A percentile compares a stretch with the other conserved stretches of the same genome.
Conservation (phyloP, 495 filamentous ascomycete genomes). For the Pyrenula aspistea region DNA sequence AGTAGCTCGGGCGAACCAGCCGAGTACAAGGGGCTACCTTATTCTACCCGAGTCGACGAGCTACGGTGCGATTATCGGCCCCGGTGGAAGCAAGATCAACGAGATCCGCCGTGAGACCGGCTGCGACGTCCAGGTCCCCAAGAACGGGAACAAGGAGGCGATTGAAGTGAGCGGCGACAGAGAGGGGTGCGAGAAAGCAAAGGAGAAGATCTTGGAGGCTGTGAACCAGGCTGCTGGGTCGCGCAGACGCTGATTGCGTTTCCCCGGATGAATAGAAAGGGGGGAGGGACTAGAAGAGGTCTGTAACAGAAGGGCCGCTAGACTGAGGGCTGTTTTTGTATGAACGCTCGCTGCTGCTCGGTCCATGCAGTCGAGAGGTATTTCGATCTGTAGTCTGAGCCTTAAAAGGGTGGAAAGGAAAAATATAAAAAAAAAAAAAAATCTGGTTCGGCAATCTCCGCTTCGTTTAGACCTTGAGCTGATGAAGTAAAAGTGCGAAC, state of each 20-base stretch:
- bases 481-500: too few species aligned
- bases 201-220: slow-evolving; percentile 73
- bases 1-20: slow-evolving; percentile 57
- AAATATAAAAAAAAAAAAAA: too few species aligned
- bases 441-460: too few species aligned
- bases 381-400: too few species aligned
- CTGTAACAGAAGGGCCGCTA: too few species aligned
- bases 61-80: slow-evolving; percentile 83
- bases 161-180: slow-evolving; percentile 75
- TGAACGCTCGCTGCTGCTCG: too few species aligned
- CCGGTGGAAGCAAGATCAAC: slow-evolving; percentile 82
- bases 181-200: slow-evolving; percentile 77
- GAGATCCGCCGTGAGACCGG: slow-evolving; percentile 82
- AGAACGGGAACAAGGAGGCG: slow-evolving; percentile 67
- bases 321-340: too few species aligned
- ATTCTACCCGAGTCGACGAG: slow-evolving; percentile 79
- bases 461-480: too few species aligned
- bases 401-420: too few species aligned
- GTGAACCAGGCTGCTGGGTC: slow-evolving; percentile 25
- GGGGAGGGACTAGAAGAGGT: too few species aligned
- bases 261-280: too few species aligned
- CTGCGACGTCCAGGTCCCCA: slow-evolving; percentile 83
- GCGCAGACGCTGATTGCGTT: background rate
- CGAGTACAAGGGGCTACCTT: slow-evolving; percentile 70
- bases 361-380: too few species aligned